These are phyloP conservation scores for Blastobotrys proliferans DNA, from an alignment of 1,139 yeast genomes.

Conservation along the genomic window DNA sequence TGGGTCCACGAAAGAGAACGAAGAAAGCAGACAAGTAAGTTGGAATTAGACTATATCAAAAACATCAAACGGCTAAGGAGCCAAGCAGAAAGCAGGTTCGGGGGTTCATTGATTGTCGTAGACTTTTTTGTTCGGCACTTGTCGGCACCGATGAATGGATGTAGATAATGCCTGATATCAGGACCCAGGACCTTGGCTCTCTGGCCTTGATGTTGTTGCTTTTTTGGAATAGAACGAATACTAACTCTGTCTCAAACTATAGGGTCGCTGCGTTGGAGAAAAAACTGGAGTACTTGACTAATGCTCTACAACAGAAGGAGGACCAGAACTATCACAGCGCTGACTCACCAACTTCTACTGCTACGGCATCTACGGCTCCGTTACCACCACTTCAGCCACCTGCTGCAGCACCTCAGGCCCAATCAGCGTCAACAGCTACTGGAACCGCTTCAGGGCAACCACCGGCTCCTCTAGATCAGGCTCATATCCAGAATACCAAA, in stretches of 20 bases:
- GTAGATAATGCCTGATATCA: background rate
- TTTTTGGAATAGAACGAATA: no score
- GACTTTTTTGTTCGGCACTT: slow-evolving; percentile 2
- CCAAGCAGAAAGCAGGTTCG: no score
- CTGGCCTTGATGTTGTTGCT: no score
- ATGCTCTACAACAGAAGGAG: slow-evolving; percentile 19
- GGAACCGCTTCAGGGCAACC: background rate
- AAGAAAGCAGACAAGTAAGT: slow-evolving; percentile 31
- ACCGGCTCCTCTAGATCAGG: background rate
- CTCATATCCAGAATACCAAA: background rate
- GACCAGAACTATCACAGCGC: background rate
- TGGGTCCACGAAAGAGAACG: slow-evolving; percentile 56
- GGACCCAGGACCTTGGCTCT: background rate
- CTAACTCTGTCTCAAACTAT: slow-evolving; percentile 4
- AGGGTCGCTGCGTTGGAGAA: slow-evolving; percentile 38
- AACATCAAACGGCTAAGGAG: no score
- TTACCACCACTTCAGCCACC: background rate
- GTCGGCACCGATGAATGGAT: slow-evolving; percentile 5
- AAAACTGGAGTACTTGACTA: slow-evolving; percentile 34
- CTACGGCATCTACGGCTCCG: background rate
- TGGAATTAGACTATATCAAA: background rate
- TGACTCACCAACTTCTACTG: background rate
- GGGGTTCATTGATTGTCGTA: no score
- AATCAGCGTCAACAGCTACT: background rate
- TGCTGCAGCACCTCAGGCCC: background rate